These are phyloP conservation scores for Entonaema liquescens DNA, from an alignment of 495 filamentous ascomycete species.

Conservation along the genomic window DNA sequence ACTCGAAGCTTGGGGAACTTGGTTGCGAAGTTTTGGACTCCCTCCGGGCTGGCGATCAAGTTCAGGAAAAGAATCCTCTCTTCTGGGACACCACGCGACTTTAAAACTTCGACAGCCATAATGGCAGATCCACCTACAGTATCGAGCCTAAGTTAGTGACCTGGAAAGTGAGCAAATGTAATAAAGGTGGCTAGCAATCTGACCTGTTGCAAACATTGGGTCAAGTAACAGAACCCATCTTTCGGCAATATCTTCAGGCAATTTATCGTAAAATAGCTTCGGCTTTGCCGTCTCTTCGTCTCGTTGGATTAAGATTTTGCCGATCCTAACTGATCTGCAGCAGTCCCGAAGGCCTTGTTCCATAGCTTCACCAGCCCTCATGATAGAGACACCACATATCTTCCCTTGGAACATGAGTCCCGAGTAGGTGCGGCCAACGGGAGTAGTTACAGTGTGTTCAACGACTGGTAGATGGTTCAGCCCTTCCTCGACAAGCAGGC, in stretches of 20 bases:
- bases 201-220: conserved; percentile 98
- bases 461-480: conserved; percentile 95
- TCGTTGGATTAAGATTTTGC: conserved; percentile 96
- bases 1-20: conserved; percentile 92
- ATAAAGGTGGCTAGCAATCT: conserved; percentile 28
- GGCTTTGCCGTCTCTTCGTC: conserved; percentile 95
- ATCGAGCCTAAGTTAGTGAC: conserved; percentile 20
- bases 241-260: conserved; percentile 90
- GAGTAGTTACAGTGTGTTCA: conserved; percentile 86
- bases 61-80: conserved; percentile 96
- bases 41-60: conserved; percentile 92
- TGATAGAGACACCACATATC: conserved; percentile 98
- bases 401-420: conserved; percentile 97
- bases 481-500: conserved; percentile 96
- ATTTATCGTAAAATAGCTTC: conserved; percentile 94
- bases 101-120: conserved; percentile 94
- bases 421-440: conserved; percentile 85
- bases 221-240: conserved; percentile 96
- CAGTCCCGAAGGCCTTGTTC: conserved; percentile 96
- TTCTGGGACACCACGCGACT: conserved; percentile 88
- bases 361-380: conserved; percentile 98
- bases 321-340: conserved; percentile 94
- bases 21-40: conserved; percentile 86
- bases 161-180: conserved; percentile 22
- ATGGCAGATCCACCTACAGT: conserved; percentile 86